These are phyloP conservation scores for Calonectria montana DNA, from an alignment of 2,329 filamentous ascomycete genomes.

Conservation along the genomic window DNA sequence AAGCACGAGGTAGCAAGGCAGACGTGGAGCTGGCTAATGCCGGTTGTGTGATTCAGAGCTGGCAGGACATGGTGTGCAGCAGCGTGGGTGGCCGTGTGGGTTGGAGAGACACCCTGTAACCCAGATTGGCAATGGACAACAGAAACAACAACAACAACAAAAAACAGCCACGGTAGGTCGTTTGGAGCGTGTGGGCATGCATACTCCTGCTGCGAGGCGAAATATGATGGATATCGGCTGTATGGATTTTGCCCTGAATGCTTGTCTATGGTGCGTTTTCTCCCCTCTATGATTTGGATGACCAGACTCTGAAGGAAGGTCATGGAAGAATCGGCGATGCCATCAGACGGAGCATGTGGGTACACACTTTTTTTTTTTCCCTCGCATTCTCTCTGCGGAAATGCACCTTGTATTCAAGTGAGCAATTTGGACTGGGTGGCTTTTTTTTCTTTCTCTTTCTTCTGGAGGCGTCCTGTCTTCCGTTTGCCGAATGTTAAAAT, in stretches of 20 bases:
- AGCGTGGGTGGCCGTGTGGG: neutral
- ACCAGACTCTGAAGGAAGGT: slow-evolving; percentile 12
- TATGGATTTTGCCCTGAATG: neutral
- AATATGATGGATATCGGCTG: neutral
- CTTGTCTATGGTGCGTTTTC: neutral
- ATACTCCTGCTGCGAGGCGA: neutral
- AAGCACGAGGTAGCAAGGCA: slow-evolving; percentile 5
- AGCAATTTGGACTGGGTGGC: neutral
- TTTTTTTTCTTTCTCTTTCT: neutral
- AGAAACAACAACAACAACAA: slow-evolving; percentile 4
- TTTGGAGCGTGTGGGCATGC: neutral
- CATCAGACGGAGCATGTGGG: slow-evolving; percentile 3
- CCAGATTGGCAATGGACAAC: neutral
- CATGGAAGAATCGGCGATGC: slow-evolving; percentile 15
- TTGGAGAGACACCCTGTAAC: slow-evolving; percentile 6
- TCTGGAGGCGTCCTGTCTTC: neutral
- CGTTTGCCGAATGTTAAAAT: neutral
- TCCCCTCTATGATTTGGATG: neutral
- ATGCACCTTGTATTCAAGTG: neutral
- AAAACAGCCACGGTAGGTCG: neutral
- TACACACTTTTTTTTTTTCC: neutral
- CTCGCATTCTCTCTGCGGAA: neutral
- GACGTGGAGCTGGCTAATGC: slow-evolving; percentile 5
- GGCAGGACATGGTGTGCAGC: neutral
- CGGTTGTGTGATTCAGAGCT: neutral